Conservation (phyloP, 495 filamentous ascomycete species). For the Talaromyces borbonicus region DNA sequence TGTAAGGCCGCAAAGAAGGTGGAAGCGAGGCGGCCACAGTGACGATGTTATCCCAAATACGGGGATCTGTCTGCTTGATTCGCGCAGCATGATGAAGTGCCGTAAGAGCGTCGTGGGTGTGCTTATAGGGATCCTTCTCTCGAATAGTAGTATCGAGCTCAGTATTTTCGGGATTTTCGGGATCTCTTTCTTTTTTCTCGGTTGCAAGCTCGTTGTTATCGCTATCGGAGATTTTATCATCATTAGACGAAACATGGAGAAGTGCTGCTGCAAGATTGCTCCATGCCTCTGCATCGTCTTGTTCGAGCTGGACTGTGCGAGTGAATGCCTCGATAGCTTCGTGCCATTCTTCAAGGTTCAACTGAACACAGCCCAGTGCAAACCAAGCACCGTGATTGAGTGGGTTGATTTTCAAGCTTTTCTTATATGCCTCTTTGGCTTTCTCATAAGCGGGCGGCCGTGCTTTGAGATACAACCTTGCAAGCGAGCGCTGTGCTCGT, state of each 20-base stretch:
- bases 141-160: too few relatives aligned
- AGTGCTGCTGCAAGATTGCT: slow-evolving; percentile 86
- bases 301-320: slow-evolving; percentile 68
- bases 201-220: slow-evolving; percentile 24
- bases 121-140: slow-evolving; percentile 41
- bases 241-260: slow-evolving; percentile 27
- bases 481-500: slow-evolving; percentile 78
- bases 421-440: slow-evolving; percentile 67
- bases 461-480: slow-evolving; percentile 58
- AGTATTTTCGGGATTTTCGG: slow-evolving; percentile 19
- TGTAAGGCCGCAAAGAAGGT: slow-evolving; percentile 60
- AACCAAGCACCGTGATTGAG: slow-evolving; percentile 81
- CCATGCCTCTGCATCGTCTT: slow-evolving; percentile 86
- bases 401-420: slow-evolving; percentile 66
- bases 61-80: slow-evolving; percentile 70
- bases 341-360: slow-evolving; percentile 64
- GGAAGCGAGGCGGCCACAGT: slow-evolving; percentile 68
- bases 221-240: slow-evolving; percentile 25
- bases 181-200: slow-evolving; percentile 18
- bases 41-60: slow-evolving; percentile 94
- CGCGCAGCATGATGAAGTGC: slow-evolving; percentile 78
- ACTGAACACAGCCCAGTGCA: slow-evolving; percentile 74
- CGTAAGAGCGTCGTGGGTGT: slow-evolving; percentile 61
- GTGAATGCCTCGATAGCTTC: slow-evolving; percentile 82
- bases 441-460: slow-evolving; percentile 49